Conservation (phyloP, 1,284 basidiomycete species). For the Ustilago bromivora region DNA sequence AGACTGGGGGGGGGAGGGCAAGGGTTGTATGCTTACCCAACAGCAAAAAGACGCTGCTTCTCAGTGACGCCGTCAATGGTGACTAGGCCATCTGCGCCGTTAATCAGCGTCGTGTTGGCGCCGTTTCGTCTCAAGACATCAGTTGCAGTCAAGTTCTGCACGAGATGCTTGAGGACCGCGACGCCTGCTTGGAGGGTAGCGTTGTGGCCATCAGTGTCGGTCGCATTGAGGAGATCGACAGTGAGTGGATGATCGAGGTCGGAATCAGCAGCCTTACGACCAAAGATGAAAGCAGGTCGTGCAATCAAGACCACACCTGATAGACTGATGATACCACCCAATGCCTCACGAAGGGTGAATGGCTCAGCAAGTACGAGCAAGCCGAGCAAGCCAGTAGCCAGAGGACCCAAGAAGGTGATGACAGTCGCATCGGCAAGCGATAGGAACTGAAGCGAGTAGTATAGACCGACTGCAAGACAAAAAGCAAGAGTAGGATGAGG, state of each 20-base stretch:
- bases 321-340: conserved; percentile 77
- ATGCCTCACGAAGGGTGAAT: conserved; percentile 75
- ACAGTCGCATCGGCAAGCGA: conserved; percentile 82
- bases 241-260: conserved; percentile 30
- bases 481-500: not conserved
- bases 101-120: conserved; percentile 5
- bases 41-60: conserved; percentile 73
- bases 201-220: conserved; percentile 4
- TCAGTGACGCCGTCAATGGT: conserved; percentile 66
- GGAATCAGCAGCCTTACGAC: conserved; percentile 31
- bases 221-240: conserved; percentile 10
- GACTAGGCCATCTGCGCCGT: conserved; percentile 1
- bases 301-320: conserved; percentile 76
- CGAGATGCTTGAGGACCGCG: conserved; percentile 23
- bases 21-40: conserved; percentile 71
- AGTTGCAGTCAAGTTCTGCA: conserved; percentile 19
- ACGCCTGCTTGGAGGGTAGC: conserved; percentile 16
- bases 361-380: conserved; percentile 78
- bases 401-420: conserved; percentile 80
- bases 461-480: conserved; percentile 73
- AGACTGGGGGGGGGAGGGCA: not conserved
- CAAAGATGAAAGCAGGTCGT: conserved; percentile 52
- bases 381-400: conserved; percentile 78
- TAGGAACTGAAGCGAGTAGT: conserved; percentile 78
- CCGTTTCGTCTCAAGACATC: conserved; percentile 12